These are phyloP conservation scores for Mycena kentingensis DNA, from an alignment of 768 basidiomycete species.

Conservation along the genomic window DNA sequence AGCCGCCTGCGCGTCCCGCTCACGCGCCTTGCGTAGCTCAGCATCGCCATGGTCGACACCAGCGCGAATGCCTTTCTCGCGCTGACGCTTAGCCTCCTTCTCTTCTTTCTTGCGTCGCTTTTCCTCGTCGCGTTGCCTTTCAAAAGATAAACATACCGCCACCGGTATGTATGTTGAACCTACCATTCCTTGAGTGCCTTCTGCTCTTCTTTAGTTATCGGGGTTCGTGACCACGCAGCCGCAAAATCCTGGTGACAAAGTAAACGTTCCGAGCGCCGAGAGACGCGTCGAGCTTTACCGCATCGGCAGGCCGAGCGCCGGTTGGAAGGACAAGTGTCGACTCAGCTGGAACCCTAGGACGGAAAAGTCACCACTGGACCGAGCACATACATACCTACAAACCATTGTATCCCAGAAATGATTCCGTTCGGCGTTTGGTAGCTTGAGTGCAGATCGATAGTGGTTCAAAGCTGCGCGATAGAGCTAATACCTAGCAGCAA, in stretches of 20 bases:
- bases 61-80: too few species aligned
- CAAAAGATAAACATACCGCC: not conserved
- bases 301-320: constrained; percentile 60
- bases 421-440: constrained; percentile 72
- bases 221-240: constrained; percentile 54
- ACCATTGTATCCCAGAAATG: constrained; percentile 62
- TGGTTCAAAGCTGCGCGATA: constrained; percentile 12
- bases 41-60: too few species aligned
- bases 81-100: constrained; percentile 48
- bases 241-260: constrained; percentile 51
- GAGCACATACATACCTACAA: constrained; percentile 22
- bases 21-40: constrained; percentile 59
- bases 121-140: constrained; percentile 51
- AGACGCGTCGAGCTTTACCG: constrained; percentile 39
- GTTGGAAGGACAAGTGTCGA: constrained; percentile 59
- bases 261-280: constrained; percentile 3
- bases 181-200: constrained; percentile 51
- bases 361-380: not conserved
- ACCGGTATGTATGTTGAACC: constrained; percentile 7
- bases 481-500: constrained; percentile 63
- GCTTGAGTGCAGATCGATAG: constrained; percentile 39
- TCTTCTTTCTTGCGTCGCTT: constrained; percentile 48
- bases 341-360: constrained; percentile 60
- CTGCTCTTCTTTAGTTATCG: constrained; percentile 42
- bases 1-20: constrained; percentile 49